Base-by-base conservation (phyloP, 1,284 basidiomycete species). In the Microbotryomycetes sp. region DNA sequence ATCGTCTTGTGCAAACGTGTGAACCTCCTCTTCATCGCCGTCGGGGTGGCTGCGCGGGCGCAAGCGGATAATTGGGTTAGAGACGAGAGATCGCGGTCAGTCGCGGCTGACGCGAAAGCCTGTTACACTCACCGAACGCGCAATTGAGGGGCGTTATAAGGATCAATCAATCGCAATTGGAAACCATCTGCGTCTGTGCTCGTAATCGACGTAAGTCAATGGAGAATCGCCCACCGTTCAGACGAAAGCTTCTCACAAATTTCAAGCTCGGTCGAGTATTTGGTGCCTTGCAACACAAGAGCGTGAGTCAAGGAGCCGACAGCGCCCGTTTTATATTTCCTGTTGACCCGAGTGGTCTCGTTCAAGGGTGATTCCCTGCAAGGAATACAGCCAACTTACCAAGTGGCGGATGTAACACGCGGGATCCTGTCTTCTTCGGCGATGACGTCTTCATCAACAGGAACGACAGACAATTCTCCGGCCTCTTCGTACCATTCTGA, bases 301-400 rank as follows among this genome's bases (percentile, higher is more conserved):
- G 89, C 81, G 72, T 96, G 92, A 21, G 83, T 89, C 76, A 97
- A 87, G 60, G 83, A 87, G 16, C 92, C 92, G 26, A 96, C 87
- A 29, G 91, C 91, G 23, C 92, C 92, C 67, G 82, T 90, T 66
- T 87, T 85, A 75, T 94, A 96, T 80, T 97, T 97, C 89, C 88
- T 78, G 51, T 21, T 35, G 21, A 83, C 67, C 23, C 60, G 30
- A 35, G 41, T 7, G n/a, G n/a, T n/a, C n/a, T n/a, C n/a, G n/a
- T n/a, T n/a, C n/a, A n/a, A 49, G 16, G 13, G 15, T 41, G 18
- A 35, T 26, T 27, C 28, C 6, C 13, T 18, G n/a, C 13, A 23
- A 28, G 45, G 5, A 2, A 18, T 4, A 28, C 5, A 21, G n/a
- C n/a, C 15, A 21, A 41, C 56, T 52, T 23, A 64, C 78, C 78